Conservation (phyloP, 2,329 filamentous ascomycete genomes). For the Scleromitrula shiraiana region DNA sequence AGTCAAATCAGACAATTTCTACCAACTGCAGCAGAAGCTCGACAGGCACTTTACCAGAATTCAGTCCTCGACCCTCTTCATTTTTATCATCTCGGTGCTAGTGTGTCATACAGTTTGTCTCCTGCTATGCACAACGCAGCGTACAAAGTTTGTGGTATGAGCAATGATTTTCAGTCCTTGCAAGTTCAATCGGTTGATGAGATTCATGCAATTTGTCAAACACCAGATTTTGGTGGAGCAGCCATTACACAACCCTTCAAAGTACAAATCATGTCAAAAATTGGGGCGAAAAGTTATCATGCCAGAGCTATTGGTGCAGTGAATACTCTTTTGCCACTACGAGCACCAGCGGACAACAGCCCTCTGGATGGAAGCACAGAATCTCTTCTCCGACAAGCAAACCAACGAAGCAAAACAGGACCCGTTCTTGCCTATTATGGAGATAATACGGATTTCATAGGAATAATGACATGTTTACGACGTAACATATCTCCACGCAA, state of each 20-base stretch:
- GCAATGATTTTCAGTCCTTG: conserved; percentile 57
- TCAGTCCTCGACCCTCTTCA: conserved; percentile 63
- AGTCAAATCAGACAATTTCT: conserved; percentile 26
- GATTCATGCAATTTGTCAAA: conserved; percentile 55
- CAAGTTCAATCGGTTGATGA: conserved; percentile 55
- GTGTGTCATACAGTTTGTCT: conserved; percentile 64
- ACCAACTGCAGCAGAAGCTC: conserved; percentile 52
- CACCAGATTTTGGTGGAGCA: conserved; percentile 62
- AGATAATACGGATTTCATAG: conserved; percentile 78
- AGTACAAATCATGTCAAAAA: conserved; percentile 57
- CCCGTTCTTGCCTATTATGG: conserved; percentile 64
- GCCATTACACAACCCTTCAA: conserved; percentile 69
- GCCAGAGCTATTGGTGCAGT: conserved; percentile 68
- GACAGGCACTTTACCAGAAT: conserved; percentile 56
- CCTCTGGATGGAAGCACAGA: conserved; percentile 41
- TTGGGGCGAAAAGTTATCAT: conserved; percentile 61
- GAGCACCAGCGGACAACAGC: conserved; percentile 33
- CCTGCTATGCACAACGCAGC: conserved; percentile 72
- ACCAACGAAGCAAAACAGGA: conserved; percentile 55
- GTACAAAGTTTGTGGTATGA: conserved; percentile 57
- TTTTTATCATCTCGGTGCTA: conserved; percentile 67
- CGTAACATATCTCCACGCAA: conserved; percentile 67
- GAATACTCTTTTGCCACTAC: conserved; percentile 67
- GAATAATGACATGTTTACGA: conserved; percentile 64
- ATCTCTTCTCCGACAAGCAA: conserved; percentile 29